These are phyloP conservation scores for Perkinsus olseni DNA, from an alignment of 169 alveolate species.

Conservation along the genomic window DNA sequence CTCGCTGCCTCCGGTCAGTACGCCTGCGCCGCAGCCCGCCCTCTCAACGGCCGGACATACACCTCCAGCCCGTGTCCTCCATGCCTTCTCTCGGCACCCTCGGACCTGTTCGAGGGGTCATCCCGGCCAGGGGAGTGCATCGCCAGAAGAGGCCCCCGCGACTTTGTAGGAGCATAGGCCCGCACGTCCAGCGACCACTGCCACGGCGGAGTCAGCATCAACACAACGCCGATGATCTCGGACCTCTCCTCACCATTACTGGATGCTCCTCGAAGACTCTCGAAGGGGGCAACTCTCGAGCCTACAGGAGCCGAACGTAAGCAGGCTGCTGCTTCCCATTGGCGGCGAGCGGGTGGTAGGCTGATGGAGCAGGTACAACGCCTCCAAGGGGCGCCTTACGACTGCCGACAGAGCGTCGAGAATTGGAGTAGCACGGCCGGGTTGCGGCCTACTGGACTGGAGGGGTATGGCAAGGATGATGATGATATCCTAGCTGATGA, in stretches of 20 bases:
- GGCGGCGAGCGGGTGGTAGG: too few species aligned
- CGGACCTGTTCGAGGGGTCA: neutral
- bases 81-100: neutral
- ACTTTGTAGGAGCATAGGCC: neutral
- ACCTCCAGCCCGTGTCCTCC: neutral
- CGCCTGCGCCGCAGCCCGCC: neutral
- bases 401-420: neutral
- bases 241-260: neutral
- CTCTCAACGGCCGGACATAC: neutral
- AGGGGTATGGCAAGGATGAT: neutral
- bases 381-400: neutral
- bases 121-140: neutral
- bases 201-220: neutral
- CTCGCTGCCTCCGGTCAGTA: neutral
- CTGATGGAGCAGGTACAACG: neutral
- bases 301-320: neutral
- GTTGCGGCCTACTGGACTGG: neutral
- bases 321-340: neutral
- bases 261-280: neutral
- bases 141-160: neutral
- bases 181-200: too few species aligned
- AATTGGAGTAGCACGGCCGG: neutral
- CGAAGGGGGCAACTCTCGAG: neutral
- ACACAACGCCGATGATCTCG: neutral
- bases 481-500: neutral